Evolutionary conservation across 768 basidiomycete genomes (phyloP).

Genomic region (Psilocybe tampanensis): DNA sequence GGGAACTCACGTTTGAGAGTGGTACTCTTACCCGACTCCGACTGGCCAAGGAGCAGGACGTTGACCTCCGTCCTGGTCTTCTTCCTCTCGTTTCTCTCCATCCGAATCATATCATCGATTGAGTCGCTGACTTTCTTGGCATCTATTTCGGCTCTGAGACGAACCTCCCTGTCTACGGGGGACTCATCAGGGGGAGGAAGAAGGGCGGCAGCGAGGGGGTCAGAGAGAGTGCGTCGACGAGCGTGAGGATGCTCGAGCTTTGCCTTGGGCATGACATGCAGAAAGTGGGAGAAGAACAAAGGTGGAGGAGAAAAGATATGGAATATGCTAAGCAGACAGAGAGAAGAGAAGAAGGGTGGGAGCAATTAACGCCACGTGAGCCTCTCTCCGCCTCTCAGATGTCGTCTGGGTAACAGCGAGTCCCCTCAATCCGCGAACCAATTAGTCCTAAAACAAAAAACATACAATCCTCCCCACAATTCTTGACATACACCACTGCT

Average conservation of each 20-base stretch:
- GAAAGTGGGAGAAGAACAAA: constrained; percentile 23
- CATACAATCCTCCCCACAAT: no score
- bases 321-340: constrained; percentile 20
- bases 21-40: constrained; percentile 89
- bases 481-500: no score
- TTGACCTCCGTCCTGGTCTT: constrained; percentile 67
- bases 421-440: background rate
- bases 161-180: constrained; percentile 60
- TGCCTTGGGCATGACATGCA: constrained; percentile 41
- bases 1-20: constrained; percentile 80
- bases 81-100: constrained; percentile 62
- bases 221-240: constrained; percentile 52
- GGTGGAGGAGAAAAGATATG: constrained; percentile 14
- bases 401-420: constrained; percentile 16
- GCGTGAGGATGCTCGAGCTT: constrained; percentile 31
- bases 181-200: constrained; percentile 77
- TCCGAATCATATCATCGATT: constrained; percentile 79
- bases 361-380: constrained; percentile 26
- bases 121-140: constrained; percentile 74
- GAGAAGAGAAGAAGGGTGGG: constrained; percentile 22
- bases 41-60: constrained; percentile 83
- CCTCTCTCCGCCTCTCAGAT: background rate
- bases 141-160: constrained; percentile 67
- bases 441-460: background rate
- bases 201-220: constrained; percentile 70